These are phyloP conservation scores for Rheum nobile DNA, from an alignment of 148 eudicot genomes.

Conservation along the genomic window DNA sequence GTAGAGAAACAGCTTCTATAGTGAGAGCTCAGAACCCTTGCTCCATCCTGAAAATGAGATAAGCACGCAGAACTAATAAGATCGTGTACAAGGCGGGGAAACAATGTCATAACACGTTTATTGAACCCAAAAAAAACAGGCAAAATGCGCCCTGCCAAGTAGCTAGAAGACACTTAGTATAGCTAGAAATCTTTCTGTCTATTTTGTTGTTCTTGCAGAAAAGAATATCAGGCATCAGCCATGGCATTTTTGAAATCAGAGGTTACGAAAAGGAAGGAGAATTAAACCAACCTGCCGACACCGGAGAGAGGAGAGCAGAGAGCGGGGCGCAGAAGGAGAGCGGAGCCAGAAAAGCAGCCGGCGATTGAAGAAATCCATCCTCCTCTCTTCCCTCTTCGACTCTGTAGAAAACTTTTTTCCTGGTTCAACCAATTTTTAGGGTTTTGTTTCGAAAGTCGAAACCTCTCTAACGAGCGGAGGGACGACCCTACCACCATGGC, in stretches of 20 bases:
- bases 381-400: background rate
- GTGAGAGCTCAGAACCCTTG: background rate
- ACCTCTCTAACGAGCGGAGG: background rate
- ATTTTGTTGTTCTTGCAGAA: background rate
- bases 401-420: background rate
- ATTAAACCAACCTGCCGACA: background rate
- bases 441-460: background rate
- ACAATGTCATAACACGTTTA: background rate
- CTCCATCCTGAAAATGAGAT: background rate
- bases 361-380: background rate
- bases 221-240: no score
- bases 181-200: background rate
- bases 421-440: background rate
- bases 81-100: background rate
- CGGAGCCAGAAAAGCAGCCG: slow-evolving; percentile 2
- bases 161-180: background rate
- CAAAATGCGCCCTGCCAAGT: background rate
- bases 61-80: background rate
- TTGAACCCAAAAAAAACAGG: background rate
- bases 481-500: background rate
- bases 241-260: background rate
- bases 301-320: background rate
- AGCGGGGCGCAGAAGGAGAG: background rate
- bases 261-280: background rate
- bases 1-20: slow-evolving; percentile 1